A percentile compares a stretch with the other conserved stretches of the same genome.
These are phyloP conservation scores for Lentinus brumalis DNA, from an alignment of 768 basidiomycete genomes.

Conservation along the genomic window DNA sequence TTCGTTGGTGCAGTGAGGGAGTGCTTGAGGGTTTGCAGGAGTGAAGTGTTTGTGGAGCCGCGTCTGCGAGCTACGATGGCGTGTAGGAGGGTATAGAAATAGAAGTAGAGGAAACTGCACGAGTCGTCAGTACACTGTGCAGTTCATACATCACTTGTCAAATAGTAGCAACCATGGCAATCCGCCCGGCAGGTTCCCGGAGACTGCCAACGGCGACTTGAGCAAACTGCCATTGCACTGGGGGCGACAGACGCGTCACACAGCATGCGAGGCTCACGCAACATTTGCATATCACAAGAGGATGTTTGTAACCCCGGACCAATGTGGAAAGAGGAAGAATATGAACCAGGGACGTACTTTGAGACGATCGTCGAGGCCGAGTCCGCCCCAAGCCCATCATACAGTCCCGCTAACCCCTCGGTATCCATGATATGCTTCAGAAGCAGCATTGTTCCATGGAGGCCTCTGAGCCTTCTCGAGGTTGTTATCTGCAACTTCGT, in stretches of 20 bases:
- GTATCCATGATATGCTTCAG: conserved; percentile 40
- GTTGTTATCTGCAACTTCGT: conserved; percentile 43
- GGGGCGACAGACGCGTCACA: too few relatives aligned
- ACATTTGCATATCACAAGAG: too few relatives aligned
- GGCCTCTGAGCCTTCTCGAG: conserved; percentile 28
- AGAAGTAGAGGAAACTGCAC: conserved; percentile 61
- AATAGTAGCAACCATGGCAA: too few relatives aligned
- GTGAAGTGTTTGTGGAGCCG: neutral
- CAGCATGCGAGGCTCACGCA: too few relatives aligned
- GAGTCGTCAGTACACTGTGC: neutral
- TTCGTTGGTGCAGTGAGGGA: conserved; percentile 15
- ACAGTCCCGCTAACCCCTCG: conserved; percentile 48
- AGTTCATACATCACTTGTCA: too few relatives aligned
- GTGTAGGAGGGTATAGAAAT: conserved; percentile 54
- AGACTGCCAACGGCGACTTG: too few relatives aligned
- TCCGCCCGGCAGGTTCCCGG: too few relatives aligned
- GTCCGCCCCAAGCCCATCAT: conserved; percentile 54
- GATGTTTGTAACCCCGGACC: too few relatives aligned
- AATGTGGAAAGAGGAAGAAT: neutral
- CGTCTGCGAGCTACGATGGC: conserved; percentile 40
- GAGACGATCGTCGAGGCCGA: conserved; percentile 55
- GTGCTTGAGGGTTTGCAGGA: conserved; percentile 1
- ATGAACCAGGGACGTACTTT: conserved; percentile 39
- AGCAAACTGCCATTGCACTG: too few relatives aligned
- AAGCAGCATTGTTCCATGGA: conserved; percentile 33